A percentile compares a stretch with the other conserved stretches of the same genome.
phyloP scores from a whole-genome alignment of 2,329 filamentous ascomycete species.

The Phaeosphaeriaceae sp. region DNA sequence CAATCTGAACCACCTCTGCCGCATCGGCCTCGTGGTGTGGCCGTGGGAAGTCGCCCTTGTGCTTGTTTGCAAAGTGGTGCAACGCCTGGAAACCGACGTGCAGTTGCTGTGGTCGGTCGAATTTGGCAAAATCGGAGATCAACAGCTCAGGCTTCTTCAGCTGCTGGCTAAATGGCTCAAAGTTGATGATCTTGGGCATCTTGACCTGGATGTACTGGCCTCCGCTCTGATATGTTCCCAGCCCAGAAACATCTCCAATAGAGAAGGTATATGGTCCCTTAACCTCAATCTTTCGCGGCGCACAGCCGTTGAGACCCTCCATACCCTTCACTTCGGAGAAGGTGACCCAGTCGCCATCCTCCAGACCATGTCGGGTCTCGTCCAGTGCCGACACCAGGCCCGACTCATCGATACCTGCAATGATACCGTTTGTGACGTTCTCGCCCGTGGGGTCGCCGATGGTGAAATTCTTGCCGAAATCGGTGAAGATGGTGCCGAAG shows the following conservation, averaged over 20 bases:
- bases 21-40: constrained; percentile 89
- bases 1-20: constrained; percentile 74
- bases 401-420: constrained; percentile 87
- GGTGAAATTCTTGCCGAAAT: constrained; percentile 94
- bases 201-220: constrained; percentile 96
- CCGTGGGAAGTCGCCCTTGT: constrained; percentile 75
- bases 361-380: constrained; percentile 91
- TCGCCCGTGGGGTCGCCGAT: constrained; percentile 91
- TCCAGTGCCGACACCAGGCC: constrained; percentile 92
- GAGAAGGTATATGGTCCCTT: constrained; percentile 97
- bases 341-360: constrained; percentile 95
- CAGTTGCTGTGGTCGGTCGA: constrained; percentile 90
- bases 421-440: constrained; percentile 83
- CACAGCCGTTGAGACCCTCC: constrained; percentile 82
- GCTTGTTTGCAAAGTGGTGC: constrained; percentile 79
- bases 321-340: constrained; percentile 94
- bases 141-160: constrained; percentile 88
- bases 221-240: constrained; percentile 86
- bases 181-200: constrained; percentile 94
- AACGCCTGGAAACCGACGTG: constrained; percentile 93
- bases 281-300: constrained; percentile 88
- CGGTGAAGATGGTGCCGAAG: constrained; percentile 95
- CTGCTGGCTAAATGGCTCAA: constrained; percentile 79
- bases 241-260: constrained; percentile 87
- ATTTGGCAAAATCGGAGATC: constrained; percentile 96